Conservation (phyloP, 108 stramenopile species). For the Cylindrotheca fusiformis region DNA sequence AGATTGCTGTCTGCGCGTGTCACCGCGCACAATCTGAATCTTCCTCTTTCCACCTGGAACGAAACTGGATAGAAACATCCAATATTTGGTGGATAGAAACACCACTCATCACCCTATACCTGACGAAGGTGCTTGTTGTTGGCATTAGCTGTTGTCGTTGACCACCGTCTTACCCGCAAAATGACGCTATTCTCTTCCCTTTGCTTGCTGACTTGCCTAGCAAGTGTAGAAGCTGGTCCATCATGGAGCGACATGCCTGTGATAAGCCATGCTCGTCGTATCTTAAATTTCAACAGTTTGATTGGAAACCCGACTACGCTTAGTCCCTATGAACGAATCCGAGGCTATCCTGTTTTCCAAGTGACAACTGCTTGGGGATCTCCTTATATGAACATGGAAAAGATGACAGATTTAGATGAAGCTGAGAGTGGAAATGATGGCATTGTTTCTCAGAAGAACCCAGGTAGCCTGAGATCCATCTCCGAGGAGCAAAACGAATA, state of each 20-base stretch:
- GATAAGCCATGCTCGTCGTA: constrained; percentile 16
- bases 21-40: no score
- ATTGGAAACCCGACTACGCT: constrained; percentile 36
- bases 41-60: no score
- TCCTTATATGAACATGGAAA: constrained; percentile 84
- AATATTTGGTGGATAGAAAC: no score
- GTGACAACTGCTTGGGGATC: constrained; percentile 83
- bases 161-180: no score
- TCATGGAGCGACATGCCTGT: not conserved
- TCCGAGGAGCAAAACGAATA: constrained; percentile 52
- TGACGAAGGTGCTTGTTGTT: no score
- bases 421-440: constrained; percentile 2
- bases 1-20: no score
- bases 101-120: no score
- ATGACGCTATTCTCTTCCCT: not conserved
- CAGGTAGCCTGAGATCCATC: constrained; percentile 6
- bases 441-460: not conserved
- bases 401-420: constrained; percentile 39
- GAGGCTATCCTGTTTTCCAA: constrained; percentile 77
- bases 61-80: no score
- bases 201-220: not conserved
- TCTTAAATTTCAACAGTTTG: constrained; percentile 22
- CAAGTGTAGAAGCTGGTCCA: not conserved
- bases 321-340: constrained; percentile 70
- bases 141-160: no score